Evolutionary conservation across 2,329 filamentous ascomycete genomes (phyloP), one percentile per base, ranked within the genome.

Genomic region (Orbilia quercus): DNA sequence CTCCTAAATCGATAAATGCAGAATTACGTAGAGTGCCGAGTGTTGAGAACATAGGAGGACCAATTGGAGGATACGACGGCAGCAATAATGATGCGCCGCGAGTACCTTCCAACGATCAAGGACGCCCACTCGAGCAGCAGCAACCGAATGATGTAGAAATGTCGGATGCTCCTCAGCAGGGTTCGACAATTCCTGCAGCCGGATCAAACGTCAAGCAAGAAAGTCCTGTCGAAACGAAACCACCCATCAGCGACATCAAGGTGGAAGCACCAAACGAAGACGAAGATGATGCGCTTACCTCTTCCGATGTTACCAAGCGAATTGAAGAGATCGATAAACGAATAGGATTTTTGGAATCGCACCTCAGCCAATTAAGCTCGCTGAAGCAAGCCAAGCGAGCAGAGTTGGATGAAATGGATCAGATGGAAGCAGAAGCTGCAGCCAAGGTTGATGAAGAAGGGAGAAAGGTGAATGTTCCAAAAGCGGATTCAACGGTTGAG

Each of bases 261-360:
- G 54, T 45, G n/a, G 67, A 72, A 65, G 45, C 47, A 14, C 34
- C 38, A 9, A 59, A 54, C 18, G 69, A 73, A 31, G 69, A 73
- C 20, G 62, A 66, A 22, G 70, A 74, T 11, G 70, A 74, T 23
- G 42, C 16, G 23, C 70, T 74, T 16, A 74, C 70, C 2, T 51
- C 62, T 12, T 57, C 70, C 20, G 70, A 74, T 55, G 70, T 74
- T 42, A 74, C 62, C 4, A 62, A 62, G 47, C 42, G 50, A 44
- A 74, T 74, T 22, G 42, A 57, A 45, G 55, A 67, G 38, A 74
- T 74, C 38, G 60, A 66, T 12, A 55, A 62, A 25, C 34, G 50
- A 28, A 74, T 74, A 23, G 62, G 31, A 1, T 25, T 25, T 28
- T 34, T 72, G n/a, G 67, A 72, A 48, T 54, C 59, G n/a, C 54